Conservation (phyloP, 116 monocot species). For the Posidonia oceanica region DNA sequence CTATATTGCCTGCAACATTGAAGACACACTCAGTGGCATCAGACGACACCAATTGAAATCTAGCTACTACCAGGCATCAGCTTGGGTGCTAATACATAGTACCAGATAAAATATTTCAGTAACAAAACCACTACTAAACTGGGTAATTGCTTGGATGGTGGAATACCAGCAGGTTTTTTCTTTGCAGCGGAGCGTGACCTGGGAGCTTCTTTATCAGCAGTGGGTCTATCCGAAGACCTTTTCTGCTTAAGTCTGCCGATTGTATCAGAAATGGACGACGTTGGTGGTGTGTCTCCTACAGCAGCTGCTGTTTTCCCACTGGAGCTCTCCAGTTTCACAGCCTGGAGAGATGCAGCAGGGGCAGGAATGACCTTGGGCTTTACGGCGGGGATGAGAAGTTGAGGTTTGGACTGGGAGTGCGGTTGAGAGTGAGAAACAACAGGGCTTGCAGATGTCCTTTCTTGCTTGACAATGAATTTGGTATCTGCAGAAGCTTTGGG, state of each 20-base stretch:
- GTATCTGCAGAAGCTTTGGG: background rate
- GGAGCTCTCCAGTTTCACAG: too few species aligned
- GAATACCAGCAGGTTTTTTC: conserved; percentile 5
- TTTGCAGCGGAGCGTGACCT: background rate
- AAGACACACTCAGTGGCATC: background rate
- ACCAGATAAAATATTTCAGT: background rate
- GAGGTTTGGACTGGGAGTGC: background rate
- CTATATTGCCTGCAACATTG: conserved; percentile 12
- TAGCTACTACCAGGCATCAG: too few species aligned
- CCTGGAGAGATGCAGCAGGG: background rate
- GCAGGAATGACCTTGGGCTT: conserved; percentile 2
- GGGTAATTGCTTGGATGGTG: background rate
- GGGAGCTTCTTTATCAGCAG: background rate
- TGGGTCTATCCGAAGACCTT: background rate
- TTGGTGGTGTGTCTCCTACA: background rate
- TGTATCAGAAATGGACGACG: background rate
- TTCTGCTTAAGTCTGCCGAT: background rate
- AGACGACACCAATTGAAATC: background rate
- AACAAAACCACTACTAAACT: background rate
- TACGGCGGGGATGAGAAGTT: conserved; percentile 10
- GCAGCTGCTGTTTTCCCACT: background rate
- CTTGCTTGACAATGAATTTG: background rate
- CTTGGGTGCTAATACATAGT: background rate
- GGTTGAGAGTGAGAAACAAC: background rate
- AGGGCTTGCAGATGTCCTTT: background rate